A percentile compares a stretch with the other conserved stretches of the same genome.
Evolutionary conservation across 2,329 filamentous ascomycete species (phyloP).

Genomic region (Graphium sp.): DNA sequence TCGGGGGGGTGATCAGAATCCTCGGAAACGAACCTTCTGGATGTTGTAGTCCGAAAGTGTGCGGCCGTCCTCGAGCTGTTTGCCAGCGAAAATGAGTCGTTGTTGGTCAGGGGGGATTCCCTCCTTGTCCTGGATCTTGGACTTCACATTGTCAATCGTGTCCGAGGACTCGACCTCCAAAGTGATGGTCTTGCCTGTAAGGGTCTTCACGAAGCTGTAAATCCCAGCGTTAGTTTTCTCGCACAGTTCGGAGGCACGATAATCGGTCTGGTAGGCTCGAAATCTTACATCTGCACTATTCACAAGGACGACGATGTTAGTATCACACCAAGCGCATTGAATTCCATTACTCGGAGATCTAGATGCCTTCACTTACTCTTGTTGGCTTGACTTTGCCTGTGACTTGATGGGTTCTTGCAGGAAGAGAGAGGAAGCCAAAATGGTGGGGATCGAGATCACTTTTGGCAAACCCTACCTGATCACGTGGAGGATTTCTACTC

Average conservation of each 20-base stretch:
- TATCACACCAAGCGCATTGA: no score
- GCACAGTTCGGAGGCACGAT: constrained; percentile 3
- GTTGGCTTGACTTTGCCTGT: constrained; percentile 34
- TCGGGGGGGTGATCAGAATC: no score
- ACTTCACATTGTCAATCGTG: constrained; percentile 99
- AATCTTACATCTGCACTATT: constrained; percentile 77
- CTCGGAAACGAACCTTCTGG: constrained; percentile 60
- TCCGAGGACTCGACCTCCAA: constrained; percentile 98
- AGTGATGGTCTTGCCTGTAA: constrained; percentile 99
- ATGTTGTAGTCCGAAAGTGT: constrained; percentile 98
- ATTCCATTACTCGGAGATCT: constrained; percentile 3
- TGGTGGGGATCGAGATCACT: constrained; percentile 6
- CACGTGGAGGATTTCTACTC: no score
- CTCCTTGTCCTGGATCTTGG: constrained; percentile 99
- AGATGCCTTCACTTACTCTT: constrained; percentile 33
- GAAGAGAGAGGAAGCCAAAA: constrained; percentile 6
- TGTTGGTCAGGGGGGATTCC: constrained; percentile 96
- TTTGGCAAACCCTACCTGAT: constrained; percentile 5
- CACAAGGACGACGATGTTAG: constrained; percentile 25
- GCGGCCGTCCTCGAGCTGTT: constrained; percentile 97
- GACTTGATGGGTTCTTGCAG: constrained; percentile 12
- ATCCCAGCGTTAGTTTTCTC: constrained; percentile 1
- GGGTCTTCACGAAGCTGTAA: constrained; percentile 96
- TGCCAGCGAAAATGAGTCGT: constrained; percentile 96
- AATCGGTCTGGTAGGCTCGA: constrained; percentile 8